Evolutionary conservation across 2,329 filamentous ascomycete genomes (phyloP).

Genomic region (Talaromyces piceae): DNA sequence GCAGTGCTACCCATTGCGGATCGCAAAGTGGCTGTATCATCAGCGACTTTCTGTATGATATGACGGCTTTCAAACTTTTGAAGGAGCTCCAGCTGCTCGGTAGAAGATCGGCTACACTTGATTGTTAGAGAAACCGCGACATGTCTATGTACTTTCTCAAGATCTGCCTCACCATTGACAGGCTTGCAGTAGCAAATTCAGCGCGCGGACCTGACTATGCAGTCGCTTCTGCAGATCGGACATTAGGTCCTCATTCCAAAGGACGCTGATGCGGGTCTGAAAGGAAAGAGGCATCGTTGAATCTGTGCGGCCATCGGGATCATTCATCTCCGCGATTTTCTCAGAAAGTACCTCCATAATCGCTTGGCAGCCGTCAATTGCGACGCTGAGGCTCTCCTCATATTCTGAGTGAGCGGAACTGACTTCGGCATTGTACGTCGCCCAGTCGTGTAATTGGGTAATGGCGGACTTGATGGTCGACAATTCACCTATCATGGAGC

Average conservation of each 20-base stretch:
- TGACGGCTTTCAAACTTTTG: constrained; percentile 24
- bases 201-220: constrained; percentile 29
- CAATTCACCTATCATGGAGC: constrained; percentile 29
- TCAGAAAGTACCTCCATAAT: constrained; percentile 30
- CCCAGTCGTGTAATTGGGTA: constrained; percentile 30
- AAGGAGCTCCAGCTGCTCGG: constrained; percentile 29
- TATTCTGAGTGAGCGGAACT: constrained; percentile 21
- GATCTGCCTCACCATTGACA: constrained; percentile 27
- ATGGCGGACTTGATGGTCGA: constrained; percentile 30
- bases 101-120: constrained; percentile 21
- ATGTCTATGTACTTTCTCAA: not conserved
- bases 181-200: constrained; percentile 32
- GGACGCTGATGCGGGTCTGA: constrained; percentile 20
- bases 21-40: constrained; percentile 30
- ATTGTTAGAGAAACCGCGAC: not conserved
- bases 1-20: constrained; percentile 19
- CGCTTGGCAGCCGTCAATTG: constrained; percentile 28
- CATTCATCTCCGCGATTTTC: constrained; percentile 25
- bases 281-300: constrained; percentile 18
- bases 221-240: constrained; percentile 27
- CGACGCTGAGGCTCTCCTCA: constrained; percentile 23
- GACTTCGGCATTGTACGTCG: constrained; percentile 18
- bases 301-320: constrained; percentile 10
- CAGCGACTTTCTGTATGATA: constrained; percentile 29
- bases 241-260: constrained; percentile 34